Evolutionary conservation across 306 rosid species (phyloP), one percentile per base, ranked within the genome.

Genomic region (Cucumis melo): DNA sequence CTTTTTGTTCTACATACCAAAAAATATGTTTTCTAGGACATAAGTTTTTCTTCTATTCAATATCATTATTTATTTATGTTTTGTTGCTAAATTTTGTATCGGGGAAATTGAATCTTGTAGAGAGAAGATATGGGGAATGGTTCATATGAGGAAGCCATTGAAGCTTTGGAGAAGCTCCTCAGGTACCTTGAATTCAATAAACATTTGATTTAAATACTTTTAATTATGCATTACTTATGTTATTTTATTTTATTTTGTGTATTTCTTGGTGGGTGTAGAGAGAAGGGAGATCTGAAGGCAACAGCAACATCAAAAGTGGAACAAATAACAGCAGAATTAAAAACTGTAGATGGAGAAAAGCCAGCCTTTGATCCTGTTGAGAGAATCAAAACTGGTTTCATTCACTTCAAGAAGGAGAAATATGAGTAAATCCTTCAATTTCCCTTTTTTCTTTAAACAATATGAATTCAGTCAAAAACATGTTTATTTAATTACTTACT

Each of bases 331-430:
- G 95, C 98, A 19, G 75, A 85, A 54, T 48, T 92, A 53, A 85
- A 84, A 12, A 67, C 91, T 17, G 19, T 81, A 21, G 91, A 83
- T 8, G 79, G 79, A 60, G 32, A 82, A 44, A 21, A 60, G 11
- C 72, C 84, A 44, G 24, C 80, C 71, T 89, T 87, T 17, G 90
- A 84, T 63, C 86, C 96, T 4, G 91, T 91, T 20, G 99, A 95
- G 29, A 95, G 93, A 76, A 79, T 95, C 82, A 95, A 95, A 80
- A 2, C 81, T 76, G 99, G 99, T 62, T 95, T 80, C 81, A 55
- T 90, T 81, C 8, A 86, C 55, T 95, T 92, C 98, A 95, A 95
- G 89, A 89, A 79, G 70, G 96, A 95, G 92, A 95, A 95, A 95
- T 95, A 84, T 66, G 99, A 92, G 99, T 95, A 39, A 76, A 90